Percentiles rank a stretch among this genome's conserved stretches.
Conservation (phyloP, 2,329 filamentous ascomycete genomes). For the Exserohilum rostratum region DNA sequence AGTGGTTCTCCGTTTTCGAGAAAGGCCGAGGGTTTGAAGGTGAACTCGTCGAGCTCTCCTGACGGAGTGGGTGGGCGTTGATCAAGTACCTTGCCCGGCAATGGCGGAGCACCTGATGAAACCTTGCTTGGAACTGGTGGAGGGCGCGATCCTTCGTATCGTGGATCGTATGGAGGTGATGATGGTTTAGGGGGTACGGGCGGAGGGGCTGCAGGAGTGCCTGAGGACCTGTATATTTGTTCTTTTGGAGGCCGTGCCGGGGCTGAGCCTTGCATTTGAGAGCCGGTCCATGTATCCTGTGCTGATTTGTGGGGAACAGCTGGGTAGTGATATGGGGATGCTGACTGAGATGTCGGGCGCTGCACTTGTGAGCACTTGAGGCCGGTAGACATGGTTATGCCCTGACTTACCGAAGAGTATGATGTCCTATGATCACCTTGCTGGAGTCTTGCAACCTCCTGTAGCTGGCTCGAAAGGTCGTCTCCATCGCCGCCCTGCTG, state of each 20-base stretch:
- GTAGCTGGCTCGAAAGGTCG: conserved; percentile 60
- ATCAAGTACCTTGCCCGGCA: conserved; percentile 42
- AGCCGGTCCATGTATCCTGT: conserved; percentile 42
- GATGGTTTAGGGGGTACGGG: conserved; percentile 38
- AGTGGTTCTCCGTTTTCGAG: conserved; percentile 88
- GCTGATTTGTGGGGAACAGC: conserved; percentile 50
- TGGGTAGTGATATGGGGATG: conserved; percentile 52
- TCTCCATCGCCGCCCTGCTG: conserved; percentile 46
- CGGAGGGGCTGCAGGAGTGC: conserved; percentile 30
- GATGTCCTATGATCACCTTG: conserved; percentile 31
- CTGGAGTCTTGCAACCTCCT: conserved; percentile 54
- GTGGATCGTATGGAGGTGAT: conserved; percentile 21
- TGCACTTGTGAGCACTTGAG: conserved; percentile 22
- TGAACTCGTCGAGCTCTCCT: conserved; percentile 66
- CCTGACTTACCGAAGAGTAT: conserved; percentile 31
- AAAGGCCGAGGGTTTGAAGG: conserved; percentile 83
- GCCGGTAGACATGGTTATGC: neutral
- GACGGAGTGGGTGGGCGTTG: conserved; percentile 42
- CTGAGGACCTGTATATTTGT: conserved; percentile 33
- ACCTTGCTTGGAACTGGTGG: conserved; percentile 41
- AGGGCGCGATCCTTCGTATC: conserved; percentile 22
- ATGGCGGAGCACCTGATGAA: conserved; percentile 32
- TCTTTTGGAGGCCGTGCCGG: conserved; percentile 51
- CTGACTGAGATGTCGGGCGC: conserved; percentile 34
- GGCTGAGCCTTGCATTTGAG: conserved; percentile 24